Base-by-base conservation (phyloP, 768 basidiomycete species). In the Nidularia sp. region DNA sequence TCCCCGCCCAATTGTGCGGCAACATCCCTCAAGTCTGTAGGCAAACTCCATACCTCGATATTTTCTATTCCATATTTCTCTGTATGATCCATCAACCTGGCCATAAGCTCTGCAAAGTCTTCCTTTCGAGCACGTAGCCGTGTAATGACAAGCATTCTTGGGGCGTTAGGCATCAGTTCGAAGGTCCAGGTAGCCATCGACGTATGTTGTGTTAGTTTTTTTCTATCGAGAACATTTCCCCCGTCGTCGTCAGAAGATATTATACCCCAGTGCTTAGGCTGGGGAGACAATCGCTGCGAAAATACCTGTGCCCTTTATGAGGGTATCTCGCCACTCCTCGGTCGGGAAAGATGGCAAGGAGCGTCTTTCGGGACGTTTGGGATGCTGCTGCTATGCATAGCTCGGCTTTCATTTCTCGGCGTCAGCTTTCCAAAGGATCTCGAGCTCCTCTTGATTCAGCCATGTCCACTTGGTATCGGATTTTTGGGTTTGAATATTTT, bases 11-110 rank as follows among this genome's bases (percentile, higher is more conserved):
- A 52, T 18, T 54, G 57, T n/a, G 50, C 45, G 1, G 67, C 70
- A 6, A 57, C 50, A 2, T 52, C 49, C 45, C 60, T 41, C 32
- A 81, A 55, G 12, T 73, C 55, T 9, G 53, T 36, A 1, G 73
- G 66, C 31, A 81, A 50, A 54, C 76, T 76, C 74, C 80, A 83
- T 3, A 76, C 60, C 53, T 82, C 81, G 31, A 83, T 60, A 33
- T 51, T 67, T 18, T 63, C 57, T 48, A 77, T 59, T 4, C 66
- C 66, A 50, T 66, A 55, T 34, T 66, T 60, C 41, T 52, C 59
- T 15, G 78, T 78, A 9, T 65, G 58, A 33, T 65, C 57, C 49
- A 67, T 62, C 7, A 80, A 60, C 35, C 57, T 64, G 6, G 45
- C 53, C 6, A 82, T 54, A 10, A 81, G 59, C 4, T 34, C 59